Evolutionary conservation across 495 filamentous ascomycete species (phyloP), one percentile per base, ranked within the genome.

Genomic region (Penicillium silybi): DNA sequence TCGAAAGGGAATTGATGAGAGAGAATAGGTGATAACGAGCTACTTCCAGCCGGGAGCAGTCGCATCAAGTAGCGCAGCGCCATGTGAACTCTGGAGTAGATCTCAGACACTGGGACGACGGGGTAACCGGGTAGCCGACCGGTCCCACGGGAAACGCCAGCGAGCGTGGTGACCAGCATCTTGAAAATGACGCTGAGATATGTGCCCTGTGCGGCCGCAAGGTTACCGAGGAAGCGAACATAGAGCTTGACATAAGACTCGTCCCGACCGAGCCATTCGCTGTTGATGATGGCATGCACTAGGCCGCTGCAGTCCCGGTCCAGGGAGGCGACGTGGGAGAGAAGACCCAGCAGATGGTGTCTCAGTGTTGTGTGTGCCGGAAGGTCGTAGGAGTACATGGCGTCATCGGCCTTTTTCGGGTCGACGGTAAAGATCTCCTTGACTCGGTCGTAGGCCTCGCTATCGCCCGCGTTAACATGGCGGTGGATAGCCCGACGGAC

Each of bases 201-300:
- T 2, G 78, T 76, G 7, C 82, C 82, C 59, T 96, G 89, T 1
- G 89, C 85, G 35, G 88, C 92, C 13, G 88, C 79, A 38, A 99
- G 72, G 56, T 85, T 87, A 26, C 85, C 88, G 23, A 97, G 65
- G 44, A 97, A 88, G 45, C 88, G 80, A 42, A 87, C 81, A 68
- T 87, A 97, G 2, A 88, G 76, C 52, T 82, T 83, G 35, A 91
- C 79, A 68, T 95, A 97, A 4, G 78, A 71, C 50, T 91, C 85
- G 60, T 92, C 88, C 44, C 90, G 80, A 9, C 87, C 89, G 38
- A 96, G 78, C 93, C 93, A 99, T 34, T 83, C 75, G 65, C 83
- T 88, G 52, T 80, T 72, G 27, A 97, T 70, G 9, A 95, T 74
- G 19, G 84, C 83, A 54, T 81, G 74, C 34, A 96, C 83, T 27